Evolutionary conservation across 805 yeast species (phyloP), one percentile per base, ranked within the genome.

Genomic region (Saccharomyces jurei): DNA sequence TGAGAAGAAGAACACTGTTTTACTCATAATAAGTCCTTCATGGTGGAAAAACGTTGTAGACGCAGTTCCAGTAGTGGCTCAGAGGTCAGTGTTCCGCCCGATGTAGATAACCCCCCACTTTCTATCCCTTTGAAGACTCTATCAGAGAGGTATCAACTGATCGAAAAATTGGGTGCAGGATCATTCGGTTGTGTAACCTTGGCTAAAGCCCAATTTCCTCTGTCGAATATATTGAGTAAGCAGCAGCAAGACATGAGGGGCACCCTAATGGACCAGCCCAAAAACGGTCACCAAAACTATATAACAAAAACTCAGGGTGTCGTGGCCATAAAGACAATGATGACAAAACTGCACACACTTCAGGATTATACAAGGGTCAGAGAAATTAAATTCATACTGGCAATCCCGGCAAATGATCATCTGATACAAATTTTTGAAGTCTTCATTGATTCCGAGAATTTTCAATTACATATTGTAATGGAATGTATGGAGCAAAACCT

Each of bases 321-420:
- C 17, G 95, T 89, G 49, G 98, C 98, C 2, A 80, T 91, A 52
- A 91, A 91, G 67, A 83, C 87, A 5, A 84, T 91, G 86, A 81
- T 80, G 55, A 78, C 79, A 56, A 73, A 77, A 55, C 67, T 83
- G 49, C 66, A 74, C 2, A 67, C 77, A n/a, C 68, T 83, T 48
- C 80, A 79, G 54, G 84, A 81, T 55, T 82, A 82, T 59, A 71
- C 77, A 10, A 73, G 74, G 54, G 83, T 84, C 6, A 83, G 86
- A 60, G 96, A 87, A 66, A 74, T 87, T 21, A 77, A 74, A 57
- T 87, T 87, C 66, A 83, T 87, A 28, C 68, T 83, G 29, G 71
- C 86, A 0, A 79, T 90, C 25, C 84, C 88, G 1, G 77, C 87
- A 1, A 96, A 89, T 70, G 79, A 79, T 25, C 81, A 83, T 60